phyloP scores from a whole-genome alignment of 192 early-diverging fungal species.

The Coemansia sp. region DNA sequence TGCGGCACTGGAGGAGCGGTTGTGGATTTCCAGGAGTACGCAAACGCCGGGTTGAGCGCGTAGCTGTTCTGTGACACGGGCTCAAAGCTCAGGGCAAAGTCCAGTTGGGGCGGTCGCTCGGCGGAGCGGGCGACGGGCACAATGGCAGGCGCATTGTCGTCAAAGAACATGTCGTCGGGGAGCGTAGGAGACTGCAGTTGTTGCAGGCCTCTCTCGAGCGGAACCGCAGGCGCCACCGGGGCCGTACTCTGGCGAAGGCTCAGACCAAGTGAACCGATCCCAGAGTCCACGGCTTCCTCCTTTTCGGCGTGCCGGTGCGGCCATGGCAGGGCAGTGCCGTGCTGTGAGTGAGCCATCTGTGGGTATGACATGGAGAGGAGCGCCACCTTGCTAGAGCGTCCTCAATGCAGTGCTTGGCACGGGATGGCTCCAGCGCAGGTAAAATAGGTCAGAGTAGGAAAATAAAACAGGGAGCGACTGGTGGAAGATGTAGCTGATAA shows the following conservation, averaged over 20 bases:
- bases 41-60: slow-evolving; percentile 31
- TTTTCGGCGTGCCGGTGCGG: slow-evolving; percentile 12
- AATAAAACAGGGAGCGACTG: background rate
- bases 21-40: slow-evolving; percentile 16
- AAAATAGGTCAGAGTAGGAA: background rate
- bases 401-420: background rate
- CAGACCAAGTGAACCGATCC: slow-evolving; percentile 16
- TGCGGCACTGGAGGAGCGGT: slow-evolving; percentile 33
- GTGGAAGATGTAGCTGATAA: background rate
- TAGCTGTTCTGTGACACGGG: slow-evolving; percentile 20
- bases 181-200: slow-evolving; percentile 41
- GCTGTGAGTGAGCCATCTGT: slow-evolving; percentile 27
- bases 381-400: slow-evolving; percentile 1
- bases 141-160: slow-evolving; percentile 2
- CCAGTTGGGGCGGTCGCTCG: slow-evolving; percentile 3
- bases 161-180: slow-evolving; percentile 22
- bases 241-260: slow-evolving; percentile 5
- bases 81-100: slow-evolving; percentile 18
- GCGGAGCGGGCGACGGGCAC: background rate
- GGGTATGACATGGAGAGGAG: slow-evolving; percentile 23
- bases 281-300: slow-evolving; percentile 1
- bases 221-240: background rate
- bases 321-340: slow-evolving; percentile 13
- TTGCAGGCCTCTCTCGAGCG: slow-evolving; percentile 4
- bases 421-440: background rate